phyloP scores from a whole-genome alignment of 495 filamentous ascomycete genomes.

The Evansstolkia leycettana region DNA sequence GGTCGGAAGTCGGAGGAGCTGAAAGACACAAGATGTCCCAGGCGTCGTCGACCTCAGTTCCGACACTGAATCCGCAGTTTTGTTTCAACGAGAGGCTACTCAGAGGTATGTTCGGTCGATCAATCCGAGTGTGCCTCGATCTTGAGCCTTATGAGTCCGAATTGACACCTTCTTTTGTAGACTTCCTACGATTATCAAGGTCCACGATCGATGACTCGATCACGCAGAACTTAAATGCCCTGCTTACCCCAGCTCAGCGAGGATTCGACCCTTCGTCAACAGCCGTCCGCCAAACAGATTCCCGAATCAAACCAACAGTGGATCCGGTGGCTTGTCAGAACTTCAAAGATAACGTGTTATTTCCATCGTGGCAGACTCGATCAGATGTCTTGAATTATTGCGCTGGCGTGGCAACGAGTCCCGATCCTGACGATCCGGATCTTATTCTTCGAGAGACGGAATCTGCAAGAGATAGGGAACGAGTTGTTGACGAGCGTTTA shows the following conservation, averaged over 20 bases:
- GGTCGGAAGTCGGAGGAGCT: constrained; percentile 9
- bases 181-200: constrained; percentile 86
- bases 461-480: constrained; percentile 55
- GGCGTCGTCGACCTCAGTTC: constrained; percentile 38
- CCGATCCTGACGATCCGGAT: constrained; percentile 84
- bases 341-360: constrained; percentile 73
- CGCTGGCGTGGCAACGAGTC: constrained; percentile 72
- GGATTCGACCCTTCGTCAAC: constrained; percentile 79
- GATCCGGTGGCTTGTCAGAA: constrained; percentile 45
- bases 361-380: constrained; percentile 78
- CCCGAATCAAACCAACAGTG: constrained; percentile 31
- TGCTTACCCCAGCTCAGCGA: constrained; percentile 58
- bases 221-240: constrained; percentile 81
- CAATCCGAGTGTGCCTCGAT: background rate
- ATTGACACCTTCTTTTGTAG: constrained; percentile 32
- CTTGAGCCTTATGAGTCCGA: background rate
- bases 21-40: constrained; percentile 43
- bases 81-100: constrained; percentile 83
- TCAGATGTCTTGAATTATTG: constrained; percentile 86
- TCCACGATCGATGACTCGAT: constrained; percentile 85
- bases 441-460: constrained; percentile 56
- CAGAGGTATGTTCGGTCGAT: constrained; percentile 46
- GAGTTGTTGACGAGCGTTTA: constrained; percentile 74
- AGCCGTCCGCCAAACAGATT: constrained; percentile 38
- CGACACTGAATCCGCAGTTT: constrained; percentile 71